phyloP scores from a whole-genome alignment of 208 protist species.

The Paratrypanosoma confusum region DNA sequence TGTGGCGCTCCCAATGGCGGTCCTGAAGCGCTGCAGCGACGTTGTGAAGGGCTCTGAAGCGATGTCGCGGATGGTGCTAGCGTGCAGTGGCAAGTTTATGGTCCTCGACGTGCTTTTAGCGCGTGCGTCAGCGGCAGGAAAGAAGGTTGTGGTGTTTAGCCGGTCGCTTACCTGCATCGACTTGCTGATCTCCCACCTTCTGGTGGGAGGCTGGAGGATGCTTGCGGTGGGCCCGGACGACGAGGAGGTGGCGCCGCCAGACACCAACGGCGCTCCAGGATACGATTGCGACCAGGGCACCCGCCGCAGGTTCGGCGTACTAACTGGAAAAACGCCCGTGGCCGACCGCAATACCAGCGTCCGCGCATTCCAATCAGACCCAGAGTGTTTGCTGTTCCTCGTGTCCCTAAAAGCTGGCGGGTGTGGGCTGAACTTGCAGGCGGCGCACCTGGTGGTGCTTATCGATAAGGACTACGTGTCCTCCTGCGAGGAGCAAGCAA shows the following conservation, averaged over 20 bases:
- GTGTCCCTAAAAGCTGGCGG: constrained; percentile 98
- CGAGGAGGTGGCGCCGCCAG: constrained; percentile 19
- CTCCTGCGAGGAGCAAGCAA: constrained; percentile 96
- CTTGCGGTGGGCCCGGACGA: not conserved
- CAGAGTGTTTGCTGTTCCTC: constrained; percentile 89
- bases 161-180: constrained; percentile 95
- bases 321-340: constrained; percentile 58
- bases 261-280: too few relatives aligned
- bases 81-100: constrained; percentile 90
- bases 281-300: too few relatives aligned
- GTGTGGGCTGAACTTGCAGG: constrained; percentile 97
- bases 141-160: constrained; percentile 95
- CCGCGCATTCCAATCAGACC: constrained; percentile 76
- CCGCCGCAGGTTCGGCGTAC: constrained; percentile 10
- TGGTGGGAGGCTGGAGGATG: constrained; percentile 44
- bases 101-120: constrained; percentile 66
- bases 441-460: constrained; percentile 97
- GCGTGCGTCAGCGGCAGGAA: constrained; percentile 21
- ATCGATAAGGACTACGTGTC: constrained; percentile 98
- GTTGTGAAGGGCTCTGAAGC: too few relatives aligned
- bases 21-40: too few relatives aligned
- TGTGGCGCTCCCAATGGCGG: too few relatives aligned
- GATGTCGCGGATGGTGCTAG: constrained; percentile 20
- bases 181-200: constrained; percentile 85
- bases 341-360: constrained; percentile 65